A percentile compares a stretch with the other conserved stretches of the same genome.
Conservation (phyloP, 148 eudicot genomes). For the Cornus controversa region DNA sequence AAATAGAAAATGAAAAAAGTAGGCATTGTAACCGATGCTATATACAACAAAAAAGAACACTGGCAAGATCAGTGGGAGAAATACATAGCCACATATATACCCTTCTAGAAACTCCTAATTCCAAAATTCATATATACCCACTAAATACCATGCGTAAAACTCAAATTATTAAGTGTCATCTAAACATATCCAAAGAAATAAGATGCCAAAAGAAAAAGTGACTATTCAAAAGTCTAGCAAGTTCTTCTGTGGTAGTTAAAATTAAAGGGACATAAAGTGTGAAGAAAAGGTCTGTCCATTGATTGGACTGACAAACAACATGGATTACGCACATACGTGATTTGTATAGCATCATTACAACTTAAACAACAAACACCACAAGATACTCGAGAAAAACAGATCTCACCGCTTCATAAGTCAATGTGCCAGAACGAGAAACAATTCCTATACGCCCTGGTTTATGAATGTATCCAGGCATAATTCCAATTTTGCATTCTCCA, state of each 20-base stretch:
- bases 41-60: too few relatives aligned
- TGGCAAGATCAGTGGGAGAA: too few relatives aligned
- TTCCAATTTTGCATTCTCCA: constrained; percentile 98
- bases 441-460: constrained; percentile 98
- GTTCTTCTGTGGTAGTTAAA: not conserved
- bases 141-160: too few relatives aligned
- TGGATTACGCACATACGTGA: not conserved
- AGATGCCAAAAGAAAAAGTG: not conserved
- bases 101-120: too few relatives aligned
- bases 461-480: constrained; percentile 99
- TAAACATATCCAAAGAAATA: not conserved
- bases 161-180: not conserved
- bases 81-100: too few relatives aligned
- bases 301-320: not conserved
- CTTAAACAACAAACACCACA: not conserved
- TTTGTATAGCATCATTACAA: not conserved
- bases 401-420: constrained; percentile 94
- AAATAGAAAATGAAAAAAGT: too few relatives aligned
- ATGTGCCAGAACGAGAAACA: constrained; percentile 96
- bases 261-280: not conserved
- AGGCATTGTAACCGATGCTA: too few relatives aligned
- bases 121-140: too few relatives aligned
- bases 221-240: too few relatives aligned
- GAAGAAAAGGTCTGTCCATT: not conserved
- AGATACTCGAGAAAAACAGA: not conserved